Percentiles rank a stretch among this genome's conserved stretches.
phyloP scores from a whole-genome alignment of 192 early-diverging fungal species.

The Lobulomyces angularis region DNA sequence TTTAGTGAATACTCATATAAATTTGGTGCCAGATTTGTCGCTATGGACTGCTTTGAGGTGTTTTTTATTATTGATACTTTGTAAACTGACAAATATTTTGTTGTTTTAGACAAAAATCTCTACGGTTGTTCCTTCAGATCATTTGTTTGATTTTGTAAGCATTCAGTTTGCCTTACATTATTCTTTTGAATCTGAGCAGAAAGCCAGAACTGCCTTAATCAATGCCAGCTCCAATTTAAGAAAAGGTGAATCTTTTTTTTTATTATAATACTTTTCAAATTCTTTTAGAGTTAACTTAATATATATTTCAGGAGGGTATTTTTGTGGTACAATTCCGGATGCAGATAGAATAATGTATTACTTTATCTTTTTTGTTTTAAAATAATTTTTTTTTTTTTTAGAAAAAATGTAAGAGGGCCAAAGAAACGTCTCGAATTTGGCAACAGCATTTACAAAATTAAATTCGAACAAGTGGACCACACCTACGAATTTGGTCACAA shows the following conservation, averaged over 20 bases:
- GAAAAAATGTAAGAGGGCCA: conserved; percentile 33
- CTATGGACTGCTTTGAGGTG: conserved; percentile 77
- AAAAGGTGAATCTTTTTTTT: too few relatives aligned
- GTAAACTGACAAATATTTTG: neutral
- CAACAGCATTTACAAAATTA: conserved; percentile 77
- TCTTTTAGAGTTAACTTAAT: too few relatives aligned
- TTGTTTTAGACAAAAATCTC: neutral
- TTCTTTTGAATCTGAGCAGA: conserved; percentile 74
- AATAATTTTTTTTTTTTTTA: neutral
- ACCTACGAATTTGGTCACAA: conserved; percentile 64
- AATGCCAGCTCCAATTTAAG: conserved; percentile 62
- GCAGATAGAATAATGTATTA: conserved; percentile 75
- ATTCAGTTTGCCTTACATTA: conserved; percentile 98
- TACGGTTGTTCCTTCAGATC: conserved; percentile 10
- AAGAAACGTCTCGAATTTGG: conserved; percentile 52
- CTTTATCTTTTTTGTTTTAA: neutral
- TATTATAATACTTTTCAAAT: too few relatives aligned
- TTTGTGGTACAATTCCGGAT: conserved; percentile 90
- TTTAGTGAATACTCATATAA: conserved; percentile 24
- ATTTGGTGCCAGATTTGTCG: conserved; percentile 67
- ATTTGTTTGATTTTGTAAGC: conserved; percentile 71
- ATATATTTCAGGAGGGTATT: conserved; percentile 67
- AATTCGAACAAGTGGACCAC: conserved; percentile 57
- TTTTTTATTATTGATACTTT: neutral
- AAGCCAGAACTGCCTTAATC: conserved; percentile 65